Conservation (phyloP, 1,284 basidiomycete genomes). For the Cryptococcus wingfieldii region DNA sequence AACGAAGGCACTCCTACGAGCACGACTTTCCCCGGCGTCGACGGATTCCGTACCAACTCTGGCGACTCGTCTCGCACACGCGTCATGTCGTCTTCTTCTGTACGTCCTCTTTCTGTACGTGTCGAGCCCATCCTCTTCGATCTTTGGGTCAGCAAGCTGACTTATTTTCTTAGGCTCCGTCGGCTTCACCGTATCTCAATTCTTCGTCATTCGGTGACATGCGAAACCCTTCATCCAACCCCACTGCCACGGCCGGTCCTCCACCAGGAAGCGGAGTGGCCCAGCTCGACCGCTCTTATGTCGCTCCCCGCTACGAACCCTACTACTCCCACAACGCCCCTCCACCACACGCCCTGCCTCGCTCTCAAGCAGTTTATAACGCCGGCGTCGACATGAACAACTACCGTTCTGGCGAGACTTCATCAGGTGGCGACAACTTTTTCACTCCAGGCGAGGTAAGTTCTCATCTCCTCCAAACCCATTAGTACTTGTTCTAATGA, state of each 20-base stretch:
- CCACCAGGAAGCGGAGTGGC: not conserved
- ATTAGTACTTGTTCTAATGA: not conserved
- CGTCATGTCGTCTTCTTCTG: conserved; percentile 33
- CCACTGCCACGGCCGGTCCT: not conserved
- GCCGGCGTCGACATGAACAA: conserved; percentile 11
- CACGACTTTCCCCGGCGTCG: conserved; percentile 8
- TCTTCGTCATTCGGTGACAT: conserved; percentile 34
- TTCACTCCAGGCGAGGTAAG: conserved; percentile 9
- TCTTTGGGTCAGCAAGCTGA: conserved; percentile 1
- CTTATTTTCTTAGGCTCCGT: conserved; percentile 26
- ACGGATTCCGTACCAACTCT: conserved; percentile 16
- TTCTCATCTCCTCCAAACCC: not conserved
- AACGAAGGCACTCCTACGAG: conserved; percentile 5
- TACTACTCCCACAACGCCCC: conserved; percentile 21
- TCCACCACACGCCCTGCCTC: conserved; percentile 12
- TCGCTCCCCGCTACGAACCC: conserved; percentile 30
- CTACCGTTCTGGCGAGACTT: conserved; percentile 1
- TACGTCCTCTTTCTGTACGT: conserved; percentile 14
- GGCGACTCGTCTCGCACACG: conserved; percentile 20
- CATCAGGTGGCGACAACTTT: conserved; percentile 9
- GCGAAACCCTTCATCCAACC: conserved; percentile 22
- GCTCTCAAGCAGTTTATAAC: conserved; percentile 10
- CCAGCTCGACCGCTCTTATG: conserved; percentile 18
- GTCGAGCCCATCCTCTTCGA: not conserved
- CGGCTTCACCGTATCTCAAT: conserved; percentile 35